Evolutionary conservation across 805 yeast genomes (phyloP).

Genomic region (Pichia phayaonensis): DNA sequence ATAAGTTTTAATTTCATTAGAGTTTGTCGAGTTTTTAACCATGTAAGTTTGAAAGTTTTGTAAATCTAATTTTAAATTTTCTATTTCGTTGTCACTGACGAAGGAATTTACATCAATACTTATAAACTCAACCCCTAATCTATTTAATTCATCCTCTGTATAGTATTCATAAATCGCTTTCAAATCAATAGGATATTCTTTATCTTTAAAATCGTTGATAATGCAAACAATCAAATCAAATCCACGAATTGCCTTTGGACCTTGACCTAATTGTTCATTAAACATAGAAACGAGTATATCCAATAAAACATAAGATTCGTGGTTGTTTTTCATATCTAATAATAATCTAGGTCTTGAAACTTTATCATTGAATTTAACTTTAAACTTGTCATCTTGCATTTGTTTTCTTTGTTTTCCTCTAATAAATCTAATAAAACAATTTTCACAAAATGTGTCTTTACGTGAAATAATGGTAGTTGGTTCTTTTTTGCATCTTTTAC

Average conservation of each 20-base stretch:
- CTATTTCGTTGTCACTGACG: conserved; percentile 25
- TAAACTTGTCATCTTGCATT: conserved; percentile 64
- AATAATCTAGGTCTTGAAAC: conserved; percentile 38
- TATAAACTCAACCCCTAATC: conserved; percentile 33
- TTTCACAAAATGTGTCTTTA: conserved; percentile 56
- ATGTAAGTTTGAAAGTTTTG: conserved; percentile 22
- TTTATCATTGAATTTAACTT: conserved; percentile 53
- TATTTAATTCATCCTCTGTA: conserved; percentile 12
- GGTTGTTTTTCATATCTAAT: conserved; percentile 60
- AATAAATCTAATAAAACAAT: conserved; percentile 66
- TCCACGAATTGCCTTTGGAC: conserved; percentile 60
- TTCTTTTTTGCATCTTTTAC: conserved; percentile 44
- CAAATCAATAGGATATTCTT: background rate
- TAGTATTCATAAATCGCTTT: conserved; percentile 10
- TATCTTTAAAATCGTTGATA: conserved; percentile 1
- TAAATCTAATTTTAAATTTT: conserved; percentile 27
- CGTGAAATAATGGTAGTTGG: conserved; percentile 42
- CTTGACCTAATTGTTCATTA: conserved; percentile 49
- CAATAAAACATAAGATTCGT: conserved; percentile 57
- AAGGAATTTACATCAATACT: conserved; percentile 36
- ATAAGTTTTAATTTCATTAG: conserved; percentile 13
- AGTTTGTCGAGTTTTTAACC: background rate
- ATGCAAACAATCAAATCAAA: conserved; percentile 43
- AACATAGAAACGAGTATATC: conserved; percentile 59
- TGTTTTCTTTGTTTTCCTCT: conserved; percentile 74